phyloP scores from a whole-genome alignment of 352 stramenopile genomes.

The Pythium guiyangense region DNA sequence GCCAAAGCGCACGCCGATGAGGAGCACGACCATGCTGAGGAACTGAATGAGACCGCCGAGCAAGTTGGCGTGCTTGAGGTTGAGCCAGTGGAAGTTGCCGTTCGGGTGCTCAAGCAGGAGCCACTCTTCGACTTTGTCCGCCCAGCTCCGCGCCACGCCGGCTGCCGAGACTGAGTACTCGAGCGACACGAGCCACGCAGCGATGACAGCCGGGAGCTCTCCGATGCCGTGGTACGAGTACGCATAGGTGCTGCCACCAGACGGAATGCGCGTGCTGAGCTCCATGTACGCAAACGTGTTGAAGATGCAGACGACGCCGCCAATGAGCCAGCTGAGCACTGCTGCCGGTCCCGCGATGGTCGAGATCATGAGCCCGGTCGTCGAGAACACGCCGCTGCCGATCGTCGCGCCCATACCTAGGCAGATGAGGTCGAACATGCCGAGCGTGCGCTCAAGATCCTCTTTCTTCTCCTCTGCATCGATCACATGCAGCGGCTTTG shows the following conservation, averaged over 20 bases:
- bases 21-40: constrained; percentile 56
- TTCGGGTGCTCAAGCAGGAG: constrained; percentile 30
- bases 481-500: constrained; percentile 53
- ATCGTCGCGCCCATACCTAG: constrained; percentile 88
- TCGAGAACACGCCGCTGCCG: constrained; percentile 86
- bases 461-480: constrained; percentile 43
- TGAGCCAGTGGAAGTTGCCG: constrained; percentile 41
- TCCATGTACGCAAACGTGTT: constrained; percentile 87
- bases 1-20: constrained; percentile 80
- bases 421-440: constrained; percentile 78
- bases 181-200: constrained; percentile 78
- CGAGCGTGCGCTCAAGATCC: constrained; percentile 45
- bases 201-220: constrained; percentile 86
- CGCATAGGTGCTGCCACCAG: constrained; percentile 85
- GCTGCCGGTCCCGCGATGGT: constrained; percentile 66
- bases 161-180: constrained; percentile 88
- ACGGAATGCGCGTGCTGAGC: constrained; percentile 73
- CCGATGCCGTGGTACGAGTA: constrained; percentile 90
- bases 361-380: constrained; percentile 56
- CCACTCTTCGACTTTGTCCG: constrained; percentile 84
- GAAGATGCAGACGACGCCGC: constrained; percentile 63
- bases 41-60: constrained; percentile 57
- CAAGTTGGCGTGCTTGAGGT: constrained; percentile 45
- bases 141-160: constrained; percentile 90
- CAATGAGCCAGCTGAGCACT: constrained; percentile 67